These are phyloP conservation scores for Trichoderma semiorbis DNA, from an alignment of 2,329 filamentous ascomycete genomes.

Conservation along the genomic window DNA sequence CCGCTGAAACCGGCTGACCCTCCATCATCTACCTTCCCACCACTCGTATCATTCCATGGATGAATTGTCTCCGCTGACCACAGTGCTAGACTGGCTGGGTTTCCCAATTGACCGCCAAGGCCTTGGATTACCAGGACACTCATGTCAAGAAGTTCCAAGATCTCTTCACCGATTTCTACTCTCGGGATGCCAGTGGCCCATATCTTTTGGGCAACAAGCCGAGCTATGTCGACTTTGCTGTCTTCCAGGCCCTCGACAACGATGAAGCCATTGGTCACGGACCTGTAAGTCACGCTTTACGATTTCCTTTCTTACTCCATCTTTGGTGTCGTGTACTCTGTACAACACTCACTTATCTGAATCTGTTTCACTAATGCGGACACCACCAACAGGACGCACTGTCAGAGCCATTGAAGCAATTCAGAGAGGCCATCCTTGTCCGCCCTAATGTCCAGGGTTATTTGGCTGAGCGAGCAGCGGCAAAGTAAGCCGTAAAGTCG, in stretches of 20 bases:
- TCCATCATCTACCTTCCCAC: not conserved
- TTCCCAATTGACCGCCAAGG: slow-evolving; percentile 25
- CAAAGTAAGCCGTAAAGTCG: not conserved
- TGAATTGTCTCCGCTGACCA: not conserved
- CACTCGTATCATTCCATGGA: not conserved
- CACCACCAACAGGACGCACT: not conserved
- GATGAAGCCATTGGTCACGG: slow-evolving; percentile 28
- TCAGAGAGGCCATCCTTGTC: not conserved
- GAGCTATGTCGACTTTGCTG: slow-evolving; percentile 38
- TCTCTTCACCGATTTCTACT: slow-evolving; percentile 31
- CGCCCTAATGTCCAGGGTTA: slow-evolving; percentile 2
- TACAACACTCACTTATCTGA: not conserved
- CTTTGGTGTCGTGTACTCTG: not conserved
- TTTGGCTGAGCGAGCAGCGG: not conserved
- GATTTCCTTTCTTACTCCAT: not conserved
- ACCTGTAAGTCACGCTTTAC: not conserved
- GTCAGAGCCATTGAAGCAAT: slow-evolving; percentile 5
- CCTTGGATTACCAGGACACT: slow-evolving; percentile 31
- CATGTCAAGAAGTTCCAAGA: not conserved
- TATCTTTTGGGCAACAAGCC: slow-evolving; percentile 36
- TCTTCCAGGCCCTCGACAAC: slow-evolving; percentile 40
- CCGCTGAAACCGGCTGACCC: not conserved
- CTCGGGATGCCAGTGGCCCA: slow-evolving; percentile 30
- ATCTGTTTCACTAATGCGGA: not conserved
- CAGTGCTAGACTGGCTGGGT: slow-evolving; percentile 25